phyloP scores from a whole-genome alignment of 1,284 basidiomycete genomes.

The Pyrrhoderma lamaoense region DNA sequence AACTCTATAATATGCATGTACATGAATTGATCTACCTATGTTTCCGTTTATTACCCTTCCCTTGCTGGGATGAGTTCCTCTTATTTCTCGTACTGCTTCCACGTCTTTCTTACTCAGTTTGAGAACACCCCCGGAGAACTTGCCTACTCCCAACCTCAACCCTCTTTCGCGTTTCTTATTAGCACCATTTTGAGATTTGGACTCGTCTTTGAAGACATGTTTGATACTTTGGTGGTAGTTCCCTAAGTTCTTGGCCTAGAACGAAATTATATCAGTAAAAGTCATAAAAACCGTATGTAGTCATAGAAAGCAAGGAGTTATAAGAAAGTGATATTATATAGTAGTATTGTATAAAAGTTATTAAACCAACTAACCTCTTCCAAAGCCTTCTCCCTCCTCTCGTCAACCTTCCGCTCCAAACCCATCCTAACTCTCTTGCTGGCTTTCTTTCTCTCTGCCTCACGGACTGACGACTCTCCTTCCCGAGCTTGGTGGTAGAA shows the following conservation, averaged over 20 bases:
- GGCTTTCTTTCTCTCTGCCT: slow-evolving; percentile 57
- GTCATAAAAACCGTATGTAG: slow-evolving; percentile 16
- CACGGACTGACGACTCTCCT: slow-evolving; percentile 52
- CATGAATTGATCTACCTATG: no score
- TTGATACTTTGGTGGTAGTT: slow-evolving; percentile 76
- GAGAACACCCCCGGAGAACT: slow-evolving; percentile 58
- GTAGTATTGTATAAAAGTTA: background rate
- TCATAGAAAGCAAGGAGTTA: slow-evolving; percentile 7
- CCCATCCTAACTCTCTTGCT: slow-evolving; percentile 66
- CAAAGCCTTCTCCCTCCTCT: slow-evolving; percentile 44
- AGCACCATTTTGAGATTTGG: slow-evolving; percentile 28
- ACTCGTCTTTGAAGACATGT: slow-evolving; percentile 42
- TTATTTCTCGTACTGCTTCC: slow-evolving; percentile 33
- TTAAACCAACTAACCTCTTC: slow-evolving; percentile 48
- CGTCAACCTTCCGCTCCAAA: slow-evolving; percentile 50
- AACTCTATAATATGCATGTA: no score
- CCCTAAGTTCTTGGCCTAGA: slow-evolving; percentile 74
- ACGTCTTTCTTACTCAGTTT: slow-evolving; percentile 58
- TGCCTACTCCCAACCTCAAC: slow-evolving; percentile 70
- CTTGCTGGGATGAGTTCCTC: slow-evolving; percentile 5
- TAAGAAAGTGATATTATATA: no score
- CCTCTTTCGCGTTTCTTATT: slow-evolving; percentile 52
- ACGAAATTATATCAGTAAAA: slow-evolving; percentile 2
- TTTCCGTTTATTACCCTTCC: no score
- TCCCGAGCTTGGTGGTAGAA: slow-evolving; percentile 58